phyloP scores from a whole-genome alignment of 495 filamentous ascomycete species.

The Neurospora sp. region DNA sequence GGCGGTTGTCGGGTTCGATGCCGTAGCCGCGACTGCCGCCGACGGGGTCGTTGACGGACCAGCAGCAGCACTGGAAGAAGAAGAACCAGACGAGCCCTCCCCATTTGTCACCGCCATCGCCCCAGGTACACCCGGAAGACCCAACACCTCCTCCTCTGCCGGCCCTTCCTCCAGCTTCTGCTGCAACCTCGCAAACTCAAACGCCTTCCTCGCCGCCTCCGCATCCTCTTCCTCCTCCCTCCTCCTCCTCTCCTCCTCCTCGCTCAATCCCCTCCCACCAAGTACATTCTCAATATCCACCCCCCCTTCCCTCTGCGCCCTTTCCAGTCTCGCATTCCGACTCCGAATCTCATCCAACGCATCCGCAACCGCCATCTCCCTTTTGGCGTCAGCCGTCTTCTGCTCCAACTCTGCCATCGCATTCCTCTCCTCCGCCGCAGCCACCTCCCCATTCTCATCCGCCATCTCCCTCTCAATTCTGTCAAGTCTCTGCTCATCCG shows the following conservation, averaged over 20 bases:
- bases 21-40: constrained; percentile 12
- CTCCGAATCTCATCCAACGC: constrained; percentile 90
- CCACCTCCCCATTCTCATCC: constrained; percentile 34
- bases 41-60: constrained; percentile 16
- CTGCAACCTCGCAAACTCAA: constrained; percentile 45
- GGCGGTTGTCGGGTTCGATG: constrained; percentile 18
- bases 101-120: constrained; percentile 8
- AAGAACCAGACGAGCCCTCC: neutral
- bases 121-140: constrained; percentile 1
- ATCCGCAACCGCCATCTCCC: constrained; percentile 96
- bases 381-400: constrained; percentile 82
- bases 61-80: neutral
- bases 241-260: constrained; percentile 47
- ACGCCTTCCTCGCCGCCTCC: constrained; percentile 74
- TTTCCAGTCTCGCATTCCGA: constrained; percentile 77
- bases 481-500: constrained; percentile 80
- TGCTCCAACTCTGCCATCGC: constrained; percentile 83
- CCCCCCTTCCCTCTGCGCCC: constrained; percentile 50
- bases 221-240: constrained; percentile 72
- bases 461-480: constrained; percentile 63
- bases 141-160: constrained; percentile 22
- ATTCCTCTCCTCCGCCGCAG: constrained; percentile 51
- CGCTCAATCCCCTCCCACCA: constrained; percentile 9
- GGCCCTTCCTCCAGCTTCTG: constrained; percentile 39
- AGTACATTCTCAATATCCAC: constrained; percentile 38